Evolutionary conservation across 2,329 filamentous ascomycete species (phyloP).

Genomic region (Periconia sp.): DNA sequence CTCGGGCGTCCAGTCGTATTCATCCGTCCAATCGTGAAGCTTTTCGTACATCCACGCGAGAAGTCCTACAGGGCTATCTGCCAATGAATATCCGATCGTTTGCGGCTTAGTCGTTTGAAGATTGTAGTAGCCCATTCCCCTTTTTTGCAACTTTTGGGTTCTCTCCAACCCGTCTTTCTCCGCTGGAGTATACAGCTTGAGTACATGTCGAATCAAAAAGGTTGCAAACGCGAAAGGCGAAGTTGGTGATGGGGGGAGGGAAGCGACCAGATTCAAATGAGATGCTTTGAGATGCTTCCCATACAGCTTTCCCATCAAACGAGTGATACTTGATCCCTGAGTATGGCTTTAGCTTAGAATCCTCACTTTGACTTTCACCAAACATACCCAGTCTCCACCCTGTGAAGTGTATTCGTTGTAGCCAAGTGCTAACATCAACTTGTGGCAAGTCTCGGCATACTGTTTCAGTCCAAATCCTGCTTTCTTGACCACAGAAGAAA

Average conservation of each 20-base stretch:
- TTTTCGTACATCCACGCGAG: constrained; percentile 83
- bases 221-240: constrained; percentile 2
- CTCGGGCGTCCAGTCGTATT: constrained; percentile 72
- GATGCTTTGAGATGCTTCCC: constrained; percentile 7
- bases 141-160: constrained; percentile 56
- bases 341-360: neutral
- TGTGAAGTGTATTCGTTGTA: constrained; percentile 56
- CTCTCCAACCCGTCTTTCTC: constrained; percentile 51
- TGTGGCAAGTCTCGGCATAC: constrained; percentile 66
- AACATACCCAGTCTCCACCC: constrained; percentile 20
- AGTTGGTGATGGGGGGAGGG: neutral
- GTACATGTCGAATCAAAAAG: neutral
- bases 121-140: constrained; percentile 62
- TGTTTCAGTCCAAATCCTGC: constrained; percentile 60
- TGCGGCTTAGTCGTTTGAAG: constrained; percentile 70
- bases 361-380: neutral
- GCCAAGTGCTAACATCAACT: constrained; percentile 68
- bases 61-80: constrained; percentile 69
- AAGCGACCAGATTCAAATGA: neutral
- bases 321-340: neutral
- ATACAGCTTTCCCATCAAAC: neutral
- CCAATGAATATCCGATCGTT: constrained; percentile 69
- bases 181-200: neutral
- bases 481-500: neutral
- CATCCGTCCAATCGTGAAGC: constrained; percentile 73